phyloP scores from a whole-genome alignment of 441 rosid genomes.

The Aleurites moluccanus region DNA sequence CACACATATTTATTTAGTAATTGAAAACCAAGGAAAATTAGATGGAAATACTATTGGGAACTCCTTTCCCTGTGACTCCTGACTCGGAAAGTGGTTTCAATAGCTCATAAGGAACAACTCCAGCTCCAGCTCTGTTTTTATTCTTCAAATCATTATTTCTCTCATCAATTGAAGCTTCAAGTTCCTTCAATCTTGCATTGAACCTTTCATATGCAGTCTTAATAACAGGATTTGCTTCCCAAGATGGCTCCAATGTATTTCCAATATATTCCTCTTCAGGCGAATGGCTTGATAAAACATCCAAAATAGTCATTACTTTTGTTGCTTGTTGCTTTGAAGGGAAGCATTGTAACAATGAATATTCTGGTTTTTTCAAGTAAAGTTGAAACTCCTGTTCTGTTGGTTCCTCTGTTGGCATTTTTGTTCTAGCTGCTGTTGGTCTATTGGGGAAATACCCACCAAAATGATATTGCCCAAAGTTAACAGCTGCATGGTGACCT shows the following conservation, averaged over 20 bases:
- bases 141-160: slow-evolving; percentile 33
- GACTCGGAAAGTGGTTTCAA: slow-evolving; percentile 44
- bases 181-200: slow-evolving; percentile 37
- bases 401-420: slow-evolving; percentile 53
- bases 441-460: slow-evolving; percentile 67
- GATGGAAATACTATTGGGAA: slow-evolving; percentile 45
- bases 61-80: slow-evolving; percentile 49
- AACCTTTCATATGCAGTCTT: slow-evolving; percentile 53
- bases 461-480: slow-evolving; percentile 57
- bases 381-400: slow-evolving; percentile 33
- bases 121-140: slow-evolving; percentile 50
- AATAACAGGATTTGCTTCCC: slow-evolving; percentile 43
- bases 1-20: too few relatives aligned
- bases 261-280: slow-evolving; percentile 80
- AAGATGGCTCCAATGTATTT: slow-evolving; percentile 42
- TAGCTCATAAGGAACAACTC: slow-evolving; percentile 38
- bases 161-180: slow-evolving; percentile 38
- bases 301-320: slow-evolving; percentile 25
- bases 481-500: slow-evolving; percentile 54
- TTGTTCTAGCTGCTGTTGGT: slow-evolving; percentile 50
- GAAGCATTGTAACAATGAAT: too few relatives aligned
- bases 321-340: too few relatives aligned
- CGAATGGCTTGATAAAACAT: slow-evolving; percentile 57
- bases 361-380: slow-evolving; percentile 28
- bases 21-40: too few relatives aligned